Evolutionary conservation across 192 early-diverging fungal species (phyloP).

Genomic region (Phycomyces blakesleeanus): DNA sequence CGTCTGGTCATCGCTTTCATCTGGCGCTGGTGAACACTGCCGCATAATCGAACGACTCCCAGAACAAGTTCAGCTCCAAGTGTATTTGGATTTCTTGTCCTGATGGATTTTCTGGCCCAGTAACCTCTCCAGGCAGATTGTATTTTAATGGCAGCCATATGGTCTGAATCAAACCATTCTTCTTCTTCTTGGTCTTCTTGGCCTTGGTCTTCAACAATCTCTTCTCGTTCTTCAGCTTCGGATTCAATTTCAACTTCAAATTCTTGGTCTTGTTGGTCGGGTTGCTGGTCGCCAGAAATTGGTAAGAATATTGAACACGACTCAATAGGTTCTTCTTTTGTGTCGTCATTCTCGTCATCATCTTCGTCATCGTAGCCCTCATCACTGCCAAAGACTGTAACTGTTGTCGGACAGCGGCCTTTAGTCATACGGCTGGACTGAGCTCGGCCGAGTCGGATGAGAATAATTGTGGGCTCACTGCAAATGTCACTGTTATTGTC

Average conservation of each 20-base stretch:
- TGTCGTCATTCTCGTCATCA: not conserved
- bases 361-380: constrained; percentile 21
- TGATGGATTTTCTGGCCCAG: not conserved
- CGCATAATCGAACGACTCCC: constrained; percentile 1
- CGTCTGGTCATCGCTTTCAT: constrained; percentile 3
- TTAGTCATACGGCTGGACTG: not conserved
- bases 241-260: no score
- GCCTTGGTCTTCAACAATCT: no score
- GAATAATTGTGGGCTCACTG: constrained; percentile 1
- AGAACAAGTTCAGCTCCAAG: no score
- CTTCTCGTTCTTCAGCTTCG: no score
- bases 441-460: not conserved
- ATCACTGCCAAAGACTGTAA: constrained; percentile 4
- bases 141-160: constrained; percentile 18
- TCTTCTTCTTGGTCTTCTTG: no score
- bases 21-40: constrained; percentile 5
- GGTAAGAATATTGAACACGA: constrained; percentile 21
- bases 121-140: constrained; percentile 22
- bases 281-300: constrained; percentile 2
- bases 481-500: constrained; percentile 1
- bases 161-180: not conserved
- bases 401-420: not conserved
- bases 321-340: constrained; percentile 11
- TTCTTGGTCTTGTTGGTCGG: not conserved
- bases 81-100: no score